phyloP scores from a whole-genome alignment of 768 basidiomycete genomes.

The Mycena alexandri region DNA sequence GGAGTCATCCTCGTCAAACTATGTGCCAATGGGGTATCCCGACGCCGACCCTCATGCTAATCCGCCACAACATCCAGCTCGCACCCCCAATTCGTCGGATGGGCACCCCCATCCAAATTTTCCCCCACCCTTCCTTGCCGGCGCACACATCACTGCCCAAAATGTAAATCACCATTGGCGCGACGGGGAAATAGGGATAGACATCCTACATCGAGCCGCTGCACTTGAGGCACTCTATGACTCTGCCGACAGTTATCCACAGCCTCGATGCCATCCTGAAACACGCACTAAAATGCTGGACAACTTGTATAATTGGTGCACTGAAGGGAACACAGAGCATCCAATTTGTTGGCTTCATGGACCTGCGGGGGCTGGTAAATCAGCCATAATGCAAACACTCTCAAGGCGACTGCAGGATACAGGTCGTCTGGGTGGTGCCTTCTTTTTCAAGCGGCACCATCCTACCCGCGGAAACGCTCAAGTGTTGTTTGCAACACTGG shows the following conservation, averaged over 20 bases:
- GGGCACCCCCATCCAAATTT: too few species aligned
- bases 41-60: too few species aligned
- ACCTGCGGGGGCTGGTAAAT: slow-evolving; percentile 6
- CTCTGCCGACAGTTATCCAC: slow-evolving; percentile 4
- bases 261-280: slow-evolving; percentile 11
- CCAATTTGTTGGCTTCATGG: slow-evolving; percentile 3
- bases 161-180: too few species aligned
- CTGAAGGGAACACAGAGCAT: neutral
- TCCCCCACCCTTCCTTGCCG: too few species aligned
- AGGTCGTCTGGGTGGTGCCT: neutral
- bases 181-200: neutral
- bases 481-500: neutral
- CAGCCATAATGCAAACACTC: neutral
- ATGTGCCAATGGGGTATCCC: too few species aligned
- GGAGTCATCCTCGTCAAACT: too few species aligned
- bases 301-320: neutral
- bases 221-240: neutral
- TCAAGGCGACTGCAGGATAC: neutral
- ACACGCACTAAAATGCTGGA: slow-evolving; percentile 1
- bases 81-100: too few species aligned
- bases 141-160: too few species aligned
- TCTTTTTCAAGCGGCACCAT: neutral
- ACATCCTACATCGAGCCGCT: neutral
- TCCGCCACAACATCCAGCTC: too few species aligned
- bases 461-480: neutral